phyloP scores from a whole-genome alignment of 1,284 basidiomycete species.

The Cryptococcus jaspeensis region DNA sequence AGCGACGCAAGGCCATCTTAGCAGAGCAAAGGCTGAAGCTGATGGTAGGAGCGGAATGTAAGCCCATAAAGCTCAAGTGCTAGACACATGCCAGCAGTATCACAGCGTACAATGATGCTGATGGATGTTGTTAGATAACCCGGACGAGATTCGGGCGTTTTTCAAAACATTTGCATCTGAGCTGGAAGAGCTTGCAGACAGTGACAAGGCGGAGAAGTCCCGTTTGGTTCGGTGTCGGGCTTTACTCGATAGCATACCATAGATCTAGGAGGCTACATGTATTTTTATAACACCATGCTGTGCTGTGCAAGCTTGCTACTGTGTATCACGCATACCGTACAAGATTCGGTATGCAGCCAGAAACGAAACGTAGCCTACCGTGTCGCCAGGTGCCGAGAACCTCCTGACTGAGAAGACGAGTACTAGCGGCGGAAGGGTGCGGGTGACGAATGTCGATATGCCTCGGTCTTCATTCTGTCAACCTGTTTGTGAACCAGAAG shows the following conservation, averaged over 20 bases:
- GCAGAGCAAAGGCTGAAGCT: conserved; percentile 26
- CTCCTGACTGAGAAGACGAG: no score
- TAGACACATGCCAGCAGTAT: background rate
- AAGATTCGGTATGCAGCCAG: no score
- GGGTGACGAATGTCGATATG: no score
- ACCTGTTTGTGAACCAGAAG: background rate
- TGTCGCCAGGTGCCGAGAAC: no score
- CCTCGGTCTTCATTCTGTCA: background rate
- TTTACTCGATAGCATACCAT: no score
- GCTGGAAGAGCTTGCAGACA: background rate
- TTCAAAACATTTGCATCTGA: background rate
- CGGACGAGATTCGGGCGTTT: conserved; percentile 4
- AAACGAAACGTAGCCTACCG: no score
- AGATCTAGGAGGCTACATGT: background rate
- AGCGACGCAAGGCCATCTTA: background rate
- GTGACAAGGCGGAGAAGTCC: no score
- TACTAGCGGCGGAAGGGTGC: no score
- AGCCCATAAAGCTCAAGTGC: conserved; percentile 1
- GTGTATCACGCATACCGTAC: no score
- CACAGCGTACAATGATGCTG: background rate
- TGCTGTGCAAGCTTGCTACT: background rate
- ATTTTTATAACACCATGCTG: background rate
- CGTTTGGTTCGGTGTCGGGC: no score
- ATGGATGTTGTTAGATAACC: conserved; percentile 2
- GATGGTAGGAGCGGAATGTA: conserved; percentile 37